Evolutionary conservation across 2,329 filamentous ascomycete genomes (phyloP).

Genomic region (Venturia aucupariae): DNA sequence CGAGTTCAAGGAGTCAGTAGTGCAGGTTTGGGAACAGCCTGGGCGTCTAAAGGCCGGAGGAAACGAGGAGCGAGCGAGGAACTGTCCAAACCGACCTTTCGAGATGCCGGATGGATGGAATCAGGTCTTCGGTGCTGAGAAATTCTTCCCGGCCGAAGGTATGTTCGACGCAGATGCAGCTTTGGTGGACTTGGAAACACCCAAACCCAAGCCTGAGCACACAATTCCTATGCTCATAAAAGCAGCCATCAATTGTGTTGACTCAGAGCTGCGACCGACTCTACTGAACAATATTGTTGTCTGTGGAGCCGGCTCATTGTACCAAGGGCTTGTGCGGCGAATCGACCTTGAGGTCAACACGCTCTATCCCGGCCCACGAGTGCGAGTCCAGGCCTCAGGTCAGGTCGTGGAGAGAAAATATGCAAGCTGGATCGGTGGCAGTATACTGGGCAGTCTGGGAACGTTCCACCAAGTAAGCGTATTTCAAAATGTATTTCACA

Average conservation of each 20-base stretch:
- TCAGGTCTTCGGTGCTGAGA: slow-evolving; percentile 83
- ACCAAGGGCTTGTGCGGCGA: slow-evolving; percentile 87
- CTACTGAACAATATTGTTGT: slow-evolving; percentile 86
- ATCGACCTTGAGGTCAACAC: slow-evolving; percentile 73
- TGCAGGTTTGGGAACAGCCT: slow-evolving; percentile 84
- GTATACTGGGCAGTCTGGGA: slow-evolving; percentile 87
- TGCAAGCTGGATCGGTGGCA: slow-evolving; percentile 92
- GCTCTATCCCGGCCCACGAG: slow-evolving; percentile 75
- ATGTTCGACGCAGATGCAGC: slow-evolving; percentile 82
- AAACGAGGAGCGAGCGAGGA: slow-evolving; percentile 68
- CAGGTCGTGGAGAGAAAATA: slow-evolving; percentile 84
- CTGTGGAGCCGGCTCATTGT: slow-evolving; percentile 75
- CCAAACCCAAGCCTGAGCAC: slow-evolving; percentile 57
- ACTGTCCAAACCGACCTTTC: slow-evolving; percentile 68
- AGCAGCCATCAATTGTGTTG: slow-evolving; percentile 66
- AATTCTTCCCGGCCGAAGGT: slow-evolving; percentile 77
- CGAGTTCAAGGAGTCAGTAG: slow-evolving; percentile 96
- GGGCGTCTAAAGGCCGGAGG: slow-evolving; percentile 49
- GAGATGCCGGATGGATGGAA: slow-evolving; percentile 97
- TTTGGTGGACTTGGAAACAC: slow-evolving; percentile 35
- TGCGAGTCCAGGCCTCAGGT: slow-evolving; percentile 81
- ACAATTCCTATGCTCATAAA: slow-evolving; percentile 79
- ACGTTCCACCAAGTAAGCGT: slow-evolving; percentile 72
- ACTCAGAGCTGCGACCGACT: slow-evolving; percentile 78
- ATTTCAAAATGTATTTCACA: not conserved